Base-by-base conservation (phyloP, 352 stramenopile species). In the Phytophthora pseudosyringae region DNA sequence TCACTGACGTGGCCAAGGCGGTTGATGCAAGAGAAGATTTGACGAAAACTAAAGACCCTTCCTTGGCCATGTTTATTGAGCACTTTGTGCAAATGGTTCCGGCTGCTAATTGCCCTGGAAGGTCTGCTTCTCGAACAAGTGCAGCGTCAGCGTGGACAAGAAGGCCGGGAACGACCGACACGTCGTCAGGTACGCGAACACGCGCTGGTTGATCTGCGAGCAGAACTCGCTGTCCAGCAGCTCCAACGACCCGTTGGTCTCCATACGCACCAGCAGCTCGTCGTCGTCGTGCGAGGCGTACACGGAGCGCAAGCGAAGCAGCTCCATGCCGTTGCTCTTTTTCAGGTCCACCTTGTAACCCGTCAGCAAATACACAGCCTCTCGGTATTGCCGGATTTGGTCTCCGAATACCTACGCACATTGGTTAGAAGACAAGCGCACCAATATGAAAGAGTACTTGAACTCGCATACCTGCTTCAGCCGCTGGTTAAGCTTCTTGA, bases 91-190 rank as follows among this genome's bases (percentile, higher is more conserved):
- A 65, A 57, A 43, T 29, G 38, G 3, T 29, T 15, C 44, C 32
- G 35, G 31, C 32, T 44, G 39, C 64, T 76, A 88, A 65, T 80
- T 80, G 46, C 86, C 83, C 51, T 95, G 87, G 59, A 96, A 96
- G 0, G 91, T 97, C 64, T 95, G 85, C 62, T 94, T 94, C 71
- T 96, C 89, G 53, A 97, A 97, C 18, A 97, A 72, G 71, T 94
- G 77, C 44, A 97, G 71, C 33, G 89, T 96, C 16, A 97, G 71
- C n/a, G 79, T 94, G 26, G 84, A 84, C 57, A 97, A 67, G 68
- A 97, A 97, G 11, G 88, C 89, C 13, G 91, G 91, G 56, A 97
- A 93, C 3, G 91, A 97, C 29, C 91, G 83, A 66, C 88, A 97
- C 21, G 79, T 93, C 15, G 69, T 73, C 29, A 74, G 55, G 50